Base-by-base conservation (phyloP, 148 eudicot genomes). In the Chenopodium berlandieri region DNA sequence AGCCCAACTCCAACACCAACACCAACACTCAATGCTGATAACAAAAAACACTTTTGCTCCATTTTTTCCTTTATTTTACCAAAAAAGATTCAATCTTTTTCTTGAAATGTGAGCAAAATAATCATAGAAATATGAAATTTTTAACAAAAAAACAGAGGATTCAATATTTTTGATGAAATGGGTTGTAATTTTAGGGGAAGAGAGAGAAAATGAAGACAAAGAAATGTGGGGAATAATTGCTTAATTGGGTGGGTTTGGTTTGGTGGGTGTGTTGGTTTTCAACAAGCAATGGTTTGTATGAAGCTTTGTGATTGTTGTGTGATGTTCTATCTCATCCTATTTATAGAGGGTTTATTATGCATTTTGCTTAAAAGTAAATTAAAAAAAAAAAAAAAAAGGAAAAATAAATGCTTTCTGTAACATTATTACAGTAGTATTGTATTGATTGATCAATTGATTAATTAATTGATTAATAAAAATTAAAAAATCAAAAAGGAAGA, bases 1-100 rank as follows among this genome's bases (percentile, higher is more conserved):
- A 94, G 89, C 32, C 98, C 98, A 3, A 93, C 97, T 2, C 97
- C 97, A 2, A 94, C 92, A 11, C 98, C 98, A 34, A 93, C 93
- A 32, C 97, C 97, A 7, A 94, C 92, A 67, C 98, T 85, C 86
- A 94, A 90, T 81, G 98, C 98, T 34, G 98, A 94, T 74, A 94
- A 79, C 54, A 92, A 52, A 50, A 89, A 76, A 76, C 91, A 85
- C 86, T 91, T 94, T 82, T 92, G 97, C 81, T 94, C 98, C 98
- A 94, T 94, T 34, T 25, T 25, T 34, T 37, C 98, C 98, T 92
- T 94, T 34, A 17, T 25, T 34, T 52, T 19, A 13, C 0, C 44
- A 62, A 83, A 74, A 87, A 85, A 85, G 84, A 85, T 85, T 78
- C 80, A 85, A 85, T 78, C 85, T 85, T 82, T 56, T 82, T 14